Percentiles rank a stretch among this genome's conserved stretches.
Conservation (phyloP, 257 asterid genomes). For the Linderniella brevidens region DNA sequence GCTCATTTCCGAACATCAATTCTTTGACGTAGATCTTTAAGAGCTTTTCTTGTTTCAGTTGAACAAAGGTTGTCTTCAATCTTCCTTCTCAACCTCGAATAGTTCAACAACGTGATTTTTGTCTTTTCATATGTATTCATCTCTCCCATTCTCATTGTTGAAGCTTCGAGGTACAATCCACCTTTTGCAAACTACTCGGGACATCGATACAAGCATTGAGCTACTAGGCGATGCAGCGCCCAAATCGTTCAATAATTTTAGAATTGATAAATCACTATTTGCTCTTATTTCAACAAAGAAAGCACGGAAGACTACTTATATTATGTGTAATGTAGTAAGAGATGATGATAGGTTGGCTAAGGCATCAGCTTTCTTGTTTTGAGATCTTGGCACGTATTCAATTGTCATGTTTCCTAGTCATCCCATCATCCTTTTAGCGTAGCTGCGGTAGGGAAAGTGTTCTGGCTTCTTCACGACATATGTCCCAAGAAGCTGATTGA, state of each 20-base stretch:
- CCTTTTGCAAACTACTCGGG: not conserved
- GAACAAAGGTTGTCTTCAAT: not conserved
- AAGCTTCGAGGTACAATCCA: not conserved
- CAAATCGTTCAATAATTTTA: too few relatives aligned
- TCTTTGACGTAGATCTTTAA: not conserved
- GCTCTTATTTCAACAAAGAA: too few relatives aligned
- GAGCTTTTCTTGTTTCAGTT: not conserved
- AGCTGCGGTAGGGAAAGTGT: not conserved
- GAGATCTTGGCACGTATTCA: not conserved
- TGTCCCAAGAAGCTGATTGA: too few relatives aligned
- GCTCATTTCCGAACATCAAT: not conserved
- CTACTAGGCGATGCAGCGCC: too few relatives aligned
- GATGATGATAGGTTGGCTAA: not conserved
- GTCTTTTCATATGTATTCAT: not conserved
- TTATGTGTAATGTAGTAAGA: not conserved
- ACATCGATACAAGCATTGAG: too few relatives aligned
- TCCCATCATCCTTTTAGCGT: not conserved
- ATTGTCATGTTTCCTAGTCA: not conserved
- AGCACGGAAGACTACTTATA: too few relatives aligned
- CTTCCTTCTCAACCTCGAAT: not conserved
- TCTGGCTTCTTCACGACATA: too few relatives aligned
- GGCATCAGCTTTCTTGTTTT: not conserved
- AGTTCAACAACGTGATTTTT: not conserved
- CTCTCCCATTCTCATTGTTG: not conserved
- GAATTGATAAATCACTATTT: too few relatives aligned